phyloP scores from a whole-genome alignment of 23 red algal genomes.

The Agarophyton chilense region DNA sequence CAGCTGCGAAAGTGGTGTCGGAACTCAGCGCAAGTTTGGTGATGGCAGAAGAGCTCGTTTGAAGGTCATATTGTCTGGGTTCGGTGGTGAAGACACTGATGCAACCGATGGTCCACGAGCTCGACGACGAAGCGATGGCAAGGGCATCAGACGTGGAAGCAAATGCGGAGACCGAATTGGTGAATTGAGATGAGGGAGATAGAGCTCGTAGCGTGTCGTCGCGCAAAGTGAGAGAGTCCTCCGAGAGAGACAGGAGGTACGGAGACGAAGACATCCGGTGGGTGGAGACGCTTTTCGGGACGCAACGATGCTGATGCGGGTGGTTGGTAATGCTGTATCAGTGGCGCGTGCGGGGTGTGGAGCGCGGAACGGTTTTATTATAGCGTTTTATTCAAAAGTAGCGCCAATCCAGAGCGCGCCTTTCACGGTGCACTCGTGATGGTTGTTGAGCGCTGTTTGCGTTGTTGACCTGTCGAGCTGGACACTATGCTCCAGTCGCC shows the following conservation, averaged over 20 bases:
- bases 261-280: conserved; percentile 1
- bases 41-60: not conserved
- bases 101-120: not conserved
- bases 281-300: not conserved
- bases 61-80: not conserved
- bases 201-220: not conserved
- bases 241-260: conserved; percentile 7
- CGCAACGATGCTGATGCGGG: too few species aligned
- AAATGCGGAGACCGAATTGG: not conserved
- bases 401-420: not conserved
- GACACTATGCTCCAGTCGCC: not conserved
- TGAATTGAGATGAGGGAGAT: not conserved
- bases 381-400: not conserved
- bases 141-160: not conserved
- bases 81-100: not conserved
- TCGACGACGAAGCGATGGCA: not conserved
- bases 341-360: not conserved
- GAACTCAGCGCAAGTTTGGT: not conserved
- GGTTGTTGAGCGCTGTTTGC: not conserved
- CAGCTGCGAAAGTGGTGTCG: not conserved
- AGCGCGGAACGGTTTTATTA: not conserved
- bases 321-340: too few species aligned
- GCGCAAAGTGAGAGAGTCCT: not conserved
- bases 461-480: not conserved
- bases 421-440: not conserved